Base-by-base conservation (phyloP, 2,329 filamentous ascomycete species). In the Fusarium transvaalense region DNA sequence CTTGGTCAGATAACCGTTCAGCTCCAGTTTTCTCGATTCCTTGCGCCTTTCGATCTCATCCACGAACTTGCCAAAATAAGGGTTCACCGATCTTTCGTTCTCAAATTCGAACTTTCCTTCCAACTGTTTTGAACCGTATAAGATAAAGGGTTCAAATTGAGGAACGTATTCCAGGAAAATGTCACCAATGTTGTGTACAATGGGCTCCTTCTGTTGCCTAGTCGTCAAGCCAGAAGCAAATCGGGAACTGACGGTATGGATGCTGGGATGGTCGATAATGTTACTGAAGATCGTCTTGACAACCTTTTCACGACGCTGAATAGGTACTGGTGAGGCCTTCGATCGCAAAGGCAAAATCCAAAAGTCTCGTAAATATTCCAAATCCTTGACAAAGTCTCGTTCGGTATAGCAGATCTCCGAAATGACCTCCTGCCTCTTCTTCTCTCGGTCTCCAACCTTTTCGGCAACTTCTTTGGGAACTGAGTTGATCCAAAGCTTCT, bases 341-440 rank as follows among this genome's bases (percentile, higher is more conserved):
- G 91, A 92, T 50, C 94, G 89, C 59, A 99, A 82, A 12, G 96
- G 96, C 71, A 96, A 88, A 82, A 99, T 97, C 96, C 96, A 99
- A 84, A 98, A 99, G 82, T 99, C 96, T 65, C 96, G 89, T 31
- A 99, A 84, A 77, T 99, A 99, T 80, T 99, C 96, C 74, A 99
- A 84, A 79, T 99, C 96, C 83, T 99, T 99, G 77, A 99, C 96
- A 75, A 99, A 99, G 81, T 99, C 96, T 72, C 96, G 89, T 79
- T 99, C 96, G 0, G 96, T 99, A 81, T 99, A 99, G 89, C 97
- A 97, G 66, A 98, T 90, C 78, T 99, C 96, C 8, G 95, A 97
- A 63, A 99, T 97, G 72, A 99, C 92, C 77, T 99, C 96, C 78
- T 99, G 96, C 43, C 96, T 89, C 83, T 98, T 98, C 89, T 97